phyloP scores from a whole-genome alignment of 208 protist genomes.

The Perkinsela sp. region DNA sequence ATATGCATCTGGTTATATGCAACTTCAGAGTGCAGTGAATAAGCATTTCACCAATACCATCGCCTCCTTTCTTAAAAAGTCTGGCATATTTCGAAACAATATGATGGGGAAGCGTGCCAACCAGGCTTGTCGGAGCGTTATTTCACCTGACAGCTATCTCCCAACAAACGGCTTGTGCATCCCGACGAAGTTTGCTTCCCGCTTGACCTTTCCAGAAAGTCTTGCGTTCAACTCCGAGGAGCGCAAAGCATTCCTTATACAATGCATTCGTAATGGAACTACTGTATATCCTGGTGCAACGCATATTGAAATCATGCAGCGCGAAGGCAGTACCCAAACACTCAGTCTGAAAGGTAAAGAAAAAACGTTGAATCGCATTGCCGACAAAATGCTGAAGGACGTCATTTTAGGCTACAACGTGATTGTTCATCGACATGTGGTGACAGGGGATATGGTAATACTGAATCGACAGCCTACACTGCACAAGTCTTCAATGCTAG shows the following conservation, averaged over 20 bases:
- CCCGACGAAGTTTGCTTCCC: conserved; percentile 67
- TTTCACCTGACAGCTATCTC: conserved; percentile 93
- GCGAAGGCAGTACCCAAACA: conserved; percentile 33
- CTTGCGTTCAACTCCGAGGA: conserved; percentile 26
- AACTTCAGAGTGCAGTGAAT: conserved; percentile 42
- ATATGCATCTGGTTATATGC: not conserved
- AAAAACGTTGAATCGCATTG: conserved; percentile 26
- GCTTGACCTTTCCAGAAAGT: conserved; percentile 83
- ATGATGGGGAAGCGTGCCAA: conserved; percentile 99
- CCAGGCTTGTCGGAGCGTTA: conserved; percentile 90
- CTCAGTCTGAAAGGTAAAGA: conserved; percentile 37
- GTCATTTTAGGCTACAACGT: conserved; percentile 21
- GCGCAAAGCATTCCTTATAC: conserved; percentile 49
- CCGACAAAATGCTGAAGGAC: conserved; percentile 34
- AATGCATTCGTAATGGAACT: conserved; percentile 87
- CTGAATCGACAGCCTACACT: conserved; percentile 99
- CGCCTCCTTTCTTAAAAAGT: conserved; percentile 90
- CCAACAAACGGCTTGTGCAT: conserved; percentile 81
- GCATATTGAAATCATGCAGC: conserved; percentile 47
- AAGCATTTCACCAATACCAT: conserved; percentile 34
- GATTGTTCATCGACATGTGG: conserved; percentile 83
- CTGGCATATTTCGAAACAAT: conserved; percentile 96
- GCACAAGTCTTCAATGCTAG: conserved; percentile 96
- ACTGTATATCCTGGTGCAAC: conserved; percentile 89
- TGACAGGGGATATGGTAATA: conserved; percentile 85